Conservation (phyloP, 208 protist genomes). For the Leishmania aethiopica region DNA sequence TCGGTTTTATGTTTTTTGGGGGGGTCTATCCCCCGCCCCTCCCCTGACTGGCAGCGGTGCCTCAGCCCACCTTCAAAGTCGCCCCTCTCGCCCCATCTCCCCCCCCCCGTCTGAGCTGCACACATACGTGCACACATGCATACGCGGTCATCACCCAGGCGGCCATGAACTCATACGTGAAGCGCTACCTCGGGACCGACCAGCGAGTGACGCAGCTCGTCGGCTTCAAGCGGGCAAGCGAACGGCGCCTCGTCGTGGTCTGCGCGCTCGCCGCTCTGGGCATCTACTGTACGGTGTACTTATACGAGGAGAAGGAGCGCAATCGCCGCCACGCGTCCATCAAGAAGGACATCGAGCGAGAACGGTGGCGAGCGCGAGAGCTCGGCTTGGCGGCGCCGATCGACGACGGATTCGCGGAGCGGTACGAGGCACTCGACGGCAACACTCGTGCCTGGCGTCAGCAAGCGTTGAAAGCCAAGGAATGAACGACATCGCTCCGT, state of each 20-base stretch:
- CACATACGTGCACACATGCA: not conserved
- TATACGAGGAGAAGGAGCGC: slow-evolving; percentile 60
- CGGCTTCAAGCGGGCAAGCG: slow-evolving; percentile 53
- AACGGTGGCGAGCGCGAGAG: slow-evolving; percentile 74
- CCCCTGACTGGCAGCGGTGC: not conserved
- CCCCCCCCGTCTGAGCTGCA: not conserved
- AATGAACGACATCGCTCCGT: not conserved
- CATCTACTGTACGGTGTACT: slow-evolving; percentile 60
- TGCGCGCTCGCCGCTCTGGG: slow-evolving; percentile 31
- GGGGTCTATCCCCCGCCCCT: not conserved
- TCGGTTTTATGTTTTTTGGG: not conserved
- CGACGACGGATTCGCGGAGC: slow-evolving; percentile 73
- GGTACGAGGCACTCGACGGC: slow-evolving; percentile 32
- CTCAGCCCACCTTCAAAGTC: not conserved
- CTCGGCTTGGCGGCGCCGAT: slow-evolving; percentile 48
- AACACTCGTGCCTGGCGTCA: slow-evolving; percentile 8
- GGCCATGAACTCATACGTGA: slow-evolving; percentile 70
- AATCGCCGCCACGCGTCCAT: slow-evolving; percentile 65
- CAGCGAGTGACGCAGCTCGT: slow-evolving; percentile 35
- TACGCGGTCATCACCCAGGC: not conserved
- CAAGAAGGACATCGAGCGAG: slow-evolving; percentile 80
- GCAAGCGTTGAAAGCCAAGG: not conserved
- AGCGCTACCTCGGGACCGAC: slow-evolving; percentile 50
- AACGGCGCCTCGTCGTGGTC: slow-evolving; percentile 49
- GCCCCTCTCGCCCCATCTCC: too few relatives aligned